Base-by-base conservation (phyloP, 169 alveolate genomes). In the Plasmodium berghei region DNA sequence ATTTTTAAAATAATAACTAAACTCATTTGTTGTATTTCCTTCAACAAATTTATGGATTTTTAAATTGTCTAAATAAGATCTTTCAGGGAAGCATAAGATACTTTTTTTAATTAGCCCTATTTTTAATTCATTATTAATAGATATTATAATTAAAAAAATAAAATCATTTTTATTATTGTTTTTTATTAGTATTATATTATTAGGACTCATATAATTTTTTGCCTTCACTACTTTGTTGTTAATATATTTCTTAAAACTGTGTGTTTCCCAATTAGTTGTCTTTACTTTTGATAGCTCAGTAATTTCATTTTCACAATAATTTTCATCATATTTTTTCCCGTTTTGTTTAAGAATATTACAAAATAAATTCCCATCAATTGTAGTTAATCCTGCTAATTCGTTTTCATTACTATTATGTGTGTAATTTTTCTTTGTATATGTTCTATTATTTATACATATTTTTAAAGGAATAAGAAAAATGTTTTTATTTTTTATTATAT, bases 121-220 rank as follows among this genome's bases (percentile, higher is more conserved):
- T 12, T 80, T 55, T 9, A 80, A 5, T 16, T 67, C 24, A 20
- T 24, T 49, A 59, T 80, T 80, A 5, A 80, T 55, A 20, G 26
- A 55, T 59, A 66, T 16, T 9, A 80, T 80, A 16, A 80, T 80
- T n/a, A 55, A 45, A 61, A 55, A 80, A 58, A 72, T 46, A 28
- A 80, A 16, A 46, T 46, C 55, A 4, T 26, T 42, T 28, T 26
- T 16, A 9, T 48, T 58, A 42, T 52, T 54, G 62, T 80, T 80
- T 67, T 80, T 80, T 52, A 80, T 67, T 55, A 80, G 49, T n/a
- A 80, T 26, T 9, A 80, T 54, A 18, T 67, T 80, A 42, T 69
- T 80, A 2, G 62, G 64, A 46, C 34, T 80, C 2, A 80, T 55
- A 6, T 67, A 34, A 42, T 34, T 10, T 67, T 54, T 67, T 0